These are phyloP conservation scores for Scutellaria galericulata DNA, from an alignment of 257 asterid species.

Conservation along the genomic window DNA sequence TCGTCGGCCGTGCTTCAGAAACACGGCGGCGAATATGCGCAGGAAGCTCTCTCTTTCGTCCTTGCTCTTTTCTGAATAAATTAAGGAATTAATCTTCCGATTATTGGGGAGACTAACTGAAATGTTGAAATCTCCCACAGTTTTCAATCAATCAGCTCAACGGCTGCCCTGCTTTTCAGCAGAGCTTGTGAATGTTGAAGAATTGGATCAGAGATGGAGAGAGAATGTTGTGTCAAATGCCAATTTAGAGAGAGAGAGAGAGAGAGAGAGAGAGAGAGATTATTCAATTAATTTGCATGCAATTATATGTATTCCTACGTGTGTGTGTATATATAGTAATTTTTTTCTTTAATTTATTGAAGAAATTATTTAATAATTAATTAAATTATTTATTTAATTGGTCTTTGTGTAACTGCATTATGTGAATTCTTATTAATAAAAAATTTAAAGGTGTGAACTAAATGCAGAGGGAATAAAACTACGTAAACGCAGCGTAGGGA, in stretches of 20 bases:
- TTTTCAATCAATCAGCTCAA: constrained; percentile 3
- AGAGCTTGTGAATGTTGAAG: constrained; percentile 3
- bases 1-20: constrained; percentile 40
- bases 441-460: constrained; percentile 25
- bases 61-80: constrained; percentile 3
- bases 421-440: not conserved
- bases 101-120: not conserved
- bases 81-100: constrained; percentile 21
- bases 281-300: too few species aligned
- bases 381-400: too few species aligned
- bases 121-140: not conserved
- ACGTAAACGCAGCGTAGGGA: constrained; percentile 29
- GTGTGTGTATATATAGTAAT: too few species aligned
- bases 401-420: not conserved
- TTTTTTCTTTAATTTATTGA: too few species aligned
- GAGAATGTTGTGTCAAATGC: constrained; percentile 17
- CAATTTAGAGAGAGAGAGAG: constrained; percentile 13
- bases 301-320: too few species aligned
- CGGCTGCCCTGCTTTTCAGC: constrained; percentile 42
- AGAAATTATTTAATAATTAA: too few species aligned
- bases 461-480: not conserved
- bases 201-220: constrained; percentile 3
- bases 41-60: constrained; percentile 4
- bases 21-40: constrained; percentile 42
- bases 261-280: not conserved